These are phyloP conservation scores for Priceomyces medius DNA, from an alignment of 805 yeast genomes.

Conservation along the genomic window DNA sequence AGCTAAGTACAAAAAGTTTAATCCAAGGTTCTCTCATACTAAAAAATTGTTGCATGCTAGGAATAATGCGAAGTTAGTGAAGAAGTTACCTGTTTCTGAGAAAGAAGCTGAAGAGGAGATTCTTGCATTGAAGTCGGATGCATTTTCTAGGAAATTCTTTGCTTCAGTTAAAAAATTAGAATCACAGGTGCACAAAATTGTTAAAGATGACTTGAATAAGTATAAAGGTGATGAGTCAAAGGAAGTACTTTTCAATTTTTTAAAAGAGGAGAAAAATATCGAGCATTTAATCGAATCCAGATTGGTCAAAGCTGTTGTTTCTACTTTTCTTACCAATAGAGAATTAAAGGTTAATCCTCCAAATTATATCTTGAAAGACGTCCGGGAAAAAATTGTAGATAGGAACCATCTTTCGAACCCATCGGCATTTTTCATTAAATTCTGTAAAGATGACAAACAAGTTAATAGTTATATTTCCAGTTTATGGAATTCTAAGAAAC, in stretches of 20 bases:
- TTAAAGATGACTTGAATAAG: constrained; percentile 14
- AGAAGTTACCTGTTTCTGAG: constrained; percentile 38
- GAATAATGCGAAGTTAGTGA: constrained; percentile 39
- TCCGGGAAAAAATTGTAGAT: constrained; percentile 22
- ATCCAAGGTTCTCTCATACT: constrained; percentile 51
- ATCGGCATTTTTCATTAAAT: constrained; percentile 40
- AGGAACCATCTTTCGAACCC: constrained; percentile 42
- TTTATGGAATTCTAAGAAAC: constrained; percentile 43
- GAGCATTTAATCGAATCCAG: constrained; percentile 31
- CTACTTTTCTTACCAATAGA: constrained; percentile 28
- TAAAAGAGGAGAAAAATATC: constrained; percentile 18
- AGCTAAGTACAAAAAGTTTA: constrained; percentile 40
- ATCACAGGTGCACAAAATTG: constrained; percentile 32
- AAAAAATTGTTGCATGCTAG: constrained; percentile 46
- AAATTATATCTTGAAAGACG: constrained; percentile 29
- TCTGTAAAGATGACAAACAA: constrained; percentile 39
- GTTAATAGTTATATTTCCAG: constrained; percentile 49
- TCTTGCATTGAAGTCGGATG: constrained; percentile 40
- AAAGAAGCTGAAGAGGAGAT: constrained; percentile 49
- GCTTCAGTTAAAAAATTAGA: constrained; percentile 41
- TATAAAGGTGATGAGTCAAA: constrained; percentile 11
- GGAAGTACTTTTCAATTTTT: constrained; percentile 17
- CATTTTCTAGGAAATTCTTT: constrained; percentile 51
- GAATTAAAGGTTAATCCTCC: constrained; percentile 35
- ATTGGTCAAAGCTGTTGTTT: constrained; percentile 26